Conservation (phyloP, 1,139 yeast genomes). For the Candida freyschussii region DNA sequence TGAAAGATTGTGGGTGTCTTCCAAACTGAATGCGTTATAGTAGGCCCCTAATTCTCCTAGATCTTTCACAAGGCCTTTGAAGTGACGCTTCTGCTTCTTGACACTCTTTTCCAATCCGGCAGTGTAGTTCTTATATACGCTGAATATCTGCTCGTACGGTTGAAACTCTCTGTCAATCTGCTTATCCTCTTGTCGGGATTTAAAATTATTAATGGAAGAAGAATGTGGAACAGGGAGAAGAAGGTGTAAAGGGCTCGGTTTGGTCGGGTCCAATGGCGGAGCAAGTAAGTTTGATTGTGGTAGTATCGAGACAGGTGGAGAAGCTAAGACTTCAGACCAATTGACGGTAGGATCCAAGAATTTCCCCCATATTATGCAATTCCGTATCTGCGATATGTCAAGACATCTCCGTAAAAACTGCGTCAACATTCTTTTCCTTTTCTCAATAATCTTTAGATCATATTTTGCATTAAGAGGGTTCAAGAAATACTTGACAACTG, state of each 20-base stretch:
- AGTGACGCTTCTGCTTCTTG: conserved; percentile 50
- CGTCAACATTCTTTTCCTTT: conserved; percentile 71
- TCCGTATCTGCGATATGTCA: conserved; percentile 43
- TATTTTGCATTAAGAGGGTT: conserved; percentile 54
- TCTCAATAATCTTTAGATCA: conserved; percentile 47
- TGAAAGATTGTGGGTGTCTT: conserved; percentile 45
- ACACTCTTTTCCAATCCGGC: conserved; percentile 52
- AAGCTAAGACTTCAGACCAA: conserved; percentile 51
- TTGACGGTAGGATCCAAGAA: conserved; percentile 82
- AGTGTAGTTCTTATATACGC: conserved; percentile 63
- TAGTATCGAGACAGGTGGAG: conserved; percentile 53
- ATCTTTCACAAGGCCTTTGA: conserved; percentile 37
- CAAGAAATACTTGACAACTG: conserved; percentile 39
- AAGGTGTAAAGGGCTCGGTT: conserved; percentile 52
- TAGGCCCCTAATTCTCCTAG: conserved; percentile 32
- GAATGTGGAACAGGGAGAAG: conserved; percentile 50
- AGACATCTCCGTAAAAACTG: conserved; percentile 77
- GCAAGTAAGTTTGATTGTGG: conserved; percentile 51
- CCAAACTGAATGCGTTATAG: conserved; percentile 69
- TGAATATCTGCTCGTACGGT: conserved; percentile 52
- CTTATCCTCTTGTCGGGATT: conserved; percentile 19
- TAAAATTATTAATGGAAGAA: conserved; percentile 23
- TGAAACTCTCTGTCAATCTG: conserved; percentile 38
- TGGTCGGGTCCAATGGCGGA: conserved; percentile 50
- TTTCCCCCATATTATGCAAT: conserved; percentile 61